Evolutionary conservation across 164 flowering plant species (phyloP), one percentile per base, ranked within the genome.

Genomic region (Annona cherimola): DNA sequence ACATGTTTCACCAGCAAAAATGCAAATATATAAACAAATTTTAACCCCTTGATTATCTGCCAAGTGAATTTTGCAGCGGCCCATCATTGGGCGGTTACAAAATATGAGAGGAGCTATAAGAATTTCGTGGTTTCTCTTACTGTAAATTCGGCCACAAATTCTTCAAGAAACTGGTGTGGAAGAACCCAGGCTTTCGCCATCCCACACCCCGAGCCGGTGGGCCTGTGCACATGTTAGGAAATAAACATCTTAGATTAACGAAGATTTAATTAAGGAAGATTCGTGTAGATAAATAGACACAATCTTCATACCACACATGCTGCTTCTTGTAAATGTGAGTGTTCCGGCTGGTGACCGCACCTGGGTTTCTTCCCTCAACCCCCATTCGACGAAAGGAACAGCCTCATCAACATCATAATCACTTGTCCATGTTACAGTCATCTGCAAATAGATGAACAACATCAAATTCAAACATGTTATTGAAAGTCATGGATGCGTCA

Each of bases 351-450:
- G 89, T 2, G 91, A 79, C 6, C 71, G 88, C 5, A 2, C 46
- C 63, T 64, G 75, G 3, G 3, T 1, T 46, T 75, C 78, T 60
- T 87, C 88, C 54, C 67, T 69, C 18, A 57, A 46, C 16, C 90
- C 89, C 93, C 91, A 90, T 67, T 87, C 84, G 20, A 90, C 90
- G 63, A 90, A 82, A 57, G 97, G 90, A 68, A 82, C 75, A 11
- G 96, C 95, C 76, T 89, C 92, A 70, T 71, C 72, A 40, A 86
- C 83, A 78, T 81, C 76, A 42, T 92, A 92, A 9, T 89, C 97
- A 78, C 97, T 92, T n/a, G 97, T 92, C 97, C 97, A 90, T 3
- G 97, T 90, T 5, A 92, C 84, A 16, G 95, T 89, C 91, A 92
- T 90, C 97, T 92, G 83, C 26, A 45, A 11, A 61, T 2, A 0